Conservation (phyloP, 495 filamentous ascomycete species). For the Neurospora sp. region DNA sequence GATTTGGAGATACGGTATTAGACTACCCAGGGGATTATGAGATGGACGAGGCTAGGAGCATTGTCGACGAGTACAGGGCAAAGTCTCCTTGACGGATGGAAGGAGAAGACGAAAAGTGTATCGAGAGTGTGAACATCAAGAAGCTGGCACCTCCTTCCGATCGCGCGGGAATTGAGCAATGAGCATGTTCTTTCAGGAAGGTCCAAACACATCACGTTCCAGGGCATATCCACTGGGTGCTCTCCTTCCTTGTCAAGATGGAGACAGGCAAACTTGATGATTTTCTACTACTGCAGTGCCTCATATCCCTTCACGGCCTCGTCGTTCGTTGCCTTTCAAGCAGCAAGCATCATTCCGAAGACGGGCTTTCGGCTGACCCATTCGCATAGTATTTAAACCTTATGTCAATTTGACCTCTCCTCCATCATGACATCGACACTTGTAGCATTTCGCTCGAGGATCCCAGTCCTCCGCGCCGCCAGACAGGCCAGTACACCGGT, state of each 20-base stretch:
- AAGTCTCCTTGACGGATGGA: background rate
- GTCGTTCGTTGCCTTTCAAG: background rate
- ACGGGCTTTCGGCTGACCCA: background rate
- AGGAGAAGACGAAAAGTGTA: background rate
- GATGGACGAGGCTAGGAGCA: constrained; percentile 11
- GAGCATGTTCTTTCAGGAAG: background rate
- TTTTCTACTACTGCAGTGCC: background rate
- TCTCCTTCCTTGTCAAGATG: background rate
- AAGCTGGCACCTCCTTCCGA: background rate
- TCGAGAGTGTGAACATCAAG: background rate
- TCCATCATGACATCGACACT: background rate
- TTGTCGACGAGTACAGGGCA: constrained; percentile 11
- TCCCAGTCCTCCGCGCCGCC: background rate
- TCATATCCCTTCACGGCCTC: background rate
- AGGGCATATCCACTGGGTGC: background rate
- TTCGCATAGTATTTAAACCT: background rate
- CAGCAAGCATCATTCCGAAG: background rate
- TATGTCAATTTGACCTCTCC: background rate
- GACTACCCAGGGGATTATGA: constrained; percentile 21
- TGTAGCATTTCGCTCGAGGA: background rate
- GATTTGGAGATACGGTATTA: constrained; percentile 18
- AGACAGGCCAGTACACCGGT: background rate
- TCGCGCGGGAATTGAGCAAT: background rate
- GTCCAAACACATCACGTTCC: background rate
- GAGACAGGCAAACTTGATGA: background rate